A percentile compares a stretch with the other conserved stretches of the same genome.
Evolutionary conservation across 805 yeast genomes (phyloP).

Genomic region (Lachancea sp.): DNA sequence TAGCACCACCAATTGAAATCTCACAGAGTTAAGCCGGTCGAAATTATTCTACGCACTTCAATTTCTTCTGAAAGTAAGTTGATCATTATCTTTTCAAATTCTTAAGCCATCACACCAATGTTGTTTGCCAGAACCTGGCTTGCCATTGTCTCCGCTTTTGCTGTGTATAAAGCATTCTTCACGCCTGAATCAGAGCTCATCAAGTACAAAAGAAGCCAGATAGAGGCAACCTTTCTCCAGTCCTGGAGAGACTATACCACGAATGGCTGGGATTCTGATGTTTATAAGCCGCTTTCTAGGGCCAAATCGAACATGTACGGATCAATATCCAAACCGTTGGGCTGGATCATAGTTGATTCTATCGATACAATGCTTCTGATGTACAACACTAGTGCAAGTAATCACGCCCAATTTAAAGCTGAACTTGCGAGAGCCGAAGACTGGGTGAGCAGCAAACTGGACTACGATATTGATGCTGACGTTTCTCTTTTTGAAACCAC

Average conservation of each 20-base stretch:
- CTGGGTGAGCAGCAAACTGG: constrained; percentile 69
- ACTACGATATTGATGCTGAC: constrained; percentile 62
- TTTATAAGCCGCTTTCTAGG: constrained; percentile 61
- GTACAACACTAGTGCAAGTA: constrained; percentile 40
- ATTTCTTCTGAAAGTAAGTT: no score
- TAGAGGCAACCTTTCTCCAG: constrained; percentile 60
- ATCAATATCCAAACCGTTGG: constrained; percentile 52
- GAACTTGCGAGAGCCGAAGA: constrained; percentile 58
- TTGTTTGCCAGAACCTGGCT: constrained; percentile 5
- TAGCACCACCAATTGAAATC: no score
- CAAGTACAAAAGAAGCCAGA: constrained; percentile 35
- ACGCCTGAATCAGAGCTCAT: background rate
- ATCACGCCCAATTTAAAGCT: constrained; percentile 35
- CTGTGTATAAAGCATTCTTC: constrained; percentile 10
- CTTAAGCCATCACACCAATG: background rate
- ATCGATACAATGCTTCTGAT: constrained; percentile 76
- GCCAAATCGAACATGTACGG: constrained; percentile 70
- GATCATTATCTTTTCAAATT: no score
- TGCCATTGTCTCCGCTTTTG: constrained; percentile 9
- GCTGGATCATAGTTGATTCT: constrained; percentile 90
- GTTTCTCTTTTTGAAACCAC: constrained; percentile 93
- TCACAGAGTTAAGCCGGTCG: no score
- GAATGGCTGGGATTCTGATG: constrained; percentile 82
- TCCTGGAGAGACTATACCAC: constrained; percentile 72
- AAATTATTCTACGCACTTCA: no score